Base-by-base conservation (phyloP, 2,329 filamentous ascomycete species). In the Fusarium sp. region DNA sequence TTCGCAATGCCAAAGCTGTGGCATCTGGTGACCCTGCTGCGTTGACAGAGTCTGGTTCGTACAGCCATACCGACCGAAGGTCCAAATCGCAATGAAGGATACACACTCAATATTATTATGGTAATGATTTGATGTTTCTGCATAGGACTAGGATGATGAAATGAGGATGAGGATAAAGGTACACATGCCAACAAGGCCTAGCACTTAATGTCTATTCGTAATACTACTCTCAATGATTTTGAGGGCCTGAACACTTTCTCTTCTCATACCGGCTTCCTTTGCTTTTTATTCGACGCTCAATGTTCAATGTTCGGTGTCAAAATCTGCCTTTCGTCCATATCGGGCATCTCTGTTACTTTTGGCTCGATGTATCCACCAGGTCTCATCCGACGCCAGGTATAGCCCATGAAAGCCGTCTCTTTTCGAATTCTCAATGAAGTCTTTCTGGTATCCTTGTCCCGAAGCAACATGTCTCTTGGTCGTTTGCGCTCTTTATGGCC, bases 351-450 rank as follows among this genome's bases (percentile, higher is more conserved):
- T 9, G 25, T 25, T n/a, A 45, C 25, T 59, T 58, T 64, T 42
- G 62, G 46, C 12, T 74, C 64, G n/a, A 71, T 65, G 54, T 80
- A 82, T 6, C 79, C 78, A 14, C 76, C 76, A 3, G 80, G 80
- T 41, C 80, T 77, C 78, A 81, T 81, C 65, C 90, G 85, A 17
- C 90, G 88, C 86, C 96, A 98, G 4, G 93, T 94, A 79, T 99
- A 99, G 2, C 95, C 95, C 68, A 97, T 82, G 81, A 98, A 98
- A 0, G 94, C 94, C 31, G 89, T 92, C 79, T 88, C 88, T 82
- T 95, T 97, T 65, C 96, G 89, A 71, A 96, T 87, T 73, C 93
- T 90, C 80, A 98, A 84, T n/a, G 92, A 94, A 20, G 86, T 84
- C 44, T 86, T 86, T 44, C 90, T 91, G 11, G 92, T 87, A 13